Evolutionary conservation across 148 eudicot genomes (phyloP).

Genomic region (Diospyros kaki): DNA sequence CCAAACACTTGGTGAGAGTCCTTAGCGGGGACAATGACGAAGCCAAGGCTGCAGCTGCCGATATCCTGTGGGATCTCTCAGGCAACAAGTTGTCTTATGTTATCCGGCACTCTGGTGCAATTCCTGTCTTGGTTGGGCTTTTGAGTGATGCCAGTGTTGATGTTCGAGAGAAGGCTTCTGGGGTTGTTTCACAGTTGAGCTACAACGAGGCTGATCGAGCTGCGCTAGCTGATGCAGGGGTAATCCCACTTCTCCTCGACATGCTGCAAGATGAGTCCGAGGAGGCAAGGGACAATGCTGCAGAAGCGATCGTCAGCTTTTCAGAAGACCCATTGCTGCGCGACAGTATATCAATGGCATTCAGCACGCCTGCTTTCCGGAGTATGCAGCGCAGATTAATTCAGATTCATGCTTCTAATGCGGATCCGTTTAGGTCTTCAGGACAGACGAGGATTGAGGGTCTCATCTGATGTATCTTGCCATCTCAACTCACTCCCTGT

Average conservation of each 20-base stretch:
- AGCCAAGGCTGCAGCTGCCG: conserved; percentile 45
- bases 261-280: conserved; percentile 47
- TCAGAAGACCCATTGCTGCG: conserved; percentile 34
- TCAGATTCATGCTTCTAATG: conserved; percentile 32
- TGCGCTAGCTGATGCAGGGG: conserved; percentile 42
- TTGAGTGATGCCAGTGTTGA: conserved; percentile 28
- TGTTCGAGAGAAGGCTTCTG: conserved; percentile 39
- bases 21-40: conserved; percentile 35
- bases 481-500: too few relatives aligned
- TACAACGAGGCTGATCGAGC: conserved; percentile 31
- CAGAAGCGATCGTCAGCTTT: conserved; percentile 43
- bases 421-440: conserved; percentile 27
- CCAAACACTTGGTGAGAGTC: conserved; percentile 36
- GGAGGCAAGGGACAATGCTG: conserved; percentile 51
- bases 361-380: conserved; percentile 35
- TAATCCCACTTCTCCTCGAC: conserved; percentile 37
- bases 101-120: conserved; percentile 35
- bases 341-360: conserved; percentile 30
- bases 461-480: neutral
- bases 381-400: conserved; percentile 37
- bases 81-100: conserved; percentile 28
- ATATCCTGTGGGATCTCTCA: conserved; percentile 47
- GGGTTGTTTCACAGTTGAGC: conserved; percentile 50
- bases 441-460: conserved; percentile 32
- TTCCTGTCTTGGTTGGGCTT: conserved; percentile 45